Percentiles rank a stretch among this genome's conserved stretches.
phyloP scores from a whole-genome alignment of 805 yeast species.

The Dipodascopsis tothii region DNA sequence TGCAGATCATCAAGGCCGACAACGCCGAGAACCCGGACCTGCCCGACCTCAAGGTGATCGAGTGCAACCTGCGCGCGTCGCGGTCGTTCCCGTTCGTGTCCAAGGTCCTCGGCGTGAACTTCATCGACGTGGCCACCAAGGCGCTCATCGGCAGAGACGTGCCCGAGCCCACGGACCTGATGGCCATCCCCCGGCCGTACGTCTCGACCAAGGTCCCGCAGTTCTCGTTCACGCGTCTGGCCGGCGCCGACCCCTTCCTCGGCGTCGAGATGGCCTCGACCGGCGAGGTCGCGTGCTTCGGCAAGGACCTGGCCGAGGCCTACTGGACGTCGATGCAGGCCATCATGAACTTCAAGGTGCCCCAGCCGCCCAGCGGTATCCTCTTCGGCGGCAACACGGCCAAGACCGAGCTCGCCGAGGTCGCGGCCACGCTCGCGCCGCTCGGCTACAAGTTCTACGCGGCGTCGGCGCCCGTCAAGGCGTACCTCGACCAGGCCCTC shows the following conservation, averaged over 20 bases:
- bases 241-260: conserved; percentile 98
- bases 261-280: conserved; percentile 99
- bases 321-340: conserved; percentile 97
- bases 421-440: conserved; percentile 59
- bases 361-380: conserved; percentile 81
- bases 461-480: conserved; percentile 64
- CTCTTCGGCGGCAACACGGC: conserved; percentile 90
- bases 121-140: conserved; percentile 88
- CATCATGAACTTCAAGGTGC: conserved; percentile 93
- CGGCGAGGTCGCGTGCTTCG: conserved; percentile 98
- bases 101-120: conserved; percentile 88
- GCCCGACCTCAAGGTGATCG: conserved; percentile 83
- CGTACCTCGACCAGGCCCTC: conserved; percentile 52
- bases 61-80: conserved; percentile 97
- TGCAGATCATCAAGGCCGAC: conserved; percentile 85
- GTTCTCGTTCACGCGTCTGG: conserved; percentile 94
- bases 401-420: conserved; percentile 60
- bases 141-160: conserved; percentile 66
- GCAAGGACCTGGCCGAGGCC: conserved; percentile 75
- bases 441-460: conserved; percentile 78
- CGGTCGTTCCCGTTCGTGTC: conserved; percentile 99
- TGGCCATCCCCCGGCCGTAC: conserved; percentile 61
- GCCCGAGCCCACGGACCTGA: conserved; percentile 74
- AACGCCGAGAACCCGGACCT: conserved; percentile 50
- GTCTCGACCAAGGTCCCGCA: conserved; percentile 98